Conservation (phyloP, 495 filamentous ascomycete genomes). For the Neurospora discreta region DNA sequence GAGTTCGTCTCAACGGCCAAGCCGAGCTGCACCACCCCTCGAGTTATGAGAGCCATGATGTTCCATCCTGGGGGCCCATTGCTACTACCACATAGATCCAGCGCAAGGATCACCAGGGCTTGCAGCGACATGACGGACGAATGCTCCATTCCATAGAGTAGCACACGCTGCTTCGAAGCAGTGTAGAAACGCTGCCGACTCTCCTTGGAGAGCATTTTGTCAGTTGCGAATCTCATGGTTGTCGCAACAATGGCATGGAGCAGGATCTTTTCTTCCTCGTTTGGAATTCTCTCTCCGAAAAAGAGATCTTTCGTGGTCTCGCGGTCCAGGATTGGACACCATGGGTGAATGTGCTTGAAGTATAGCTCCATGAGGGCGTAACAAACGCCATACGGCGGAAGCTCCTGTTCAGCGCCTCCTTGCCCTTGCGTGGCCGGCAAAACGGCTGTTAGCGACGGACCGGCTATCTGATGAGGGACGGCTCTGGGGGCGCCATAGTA, state of each 20-base stretch:
- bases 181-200: slow-evolving; percentile 63
- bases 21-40: slow-evolving; percentile 75
- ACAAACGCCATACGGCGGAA: slow-evolving; percentile 76
- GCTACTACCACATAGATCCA: slow-evolving; percentile 67
- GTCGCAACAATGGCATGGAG: slow-evolving; percentile 82
- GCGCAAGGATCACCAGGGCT: slow-evolving; percentile 69
- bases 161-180: slow-evolving; percentile 71
- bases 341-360: slow-evolving; percentile 84
- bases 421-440: slow-evolving; percentile 25
- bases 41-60: slow-evolving; percentile 72
- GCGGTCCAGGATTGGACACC: slow-evolving; percentile 81
- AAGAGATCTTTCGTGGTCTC: slow-evolving; percentile 67
- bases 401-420: slow-evolving; percentile 52
- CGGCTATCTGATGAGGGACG: not conserved
- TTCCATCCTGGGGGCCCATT: slow-evolving; percentile 87
- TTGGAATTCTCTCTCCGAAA: slow-evolving; percentile 64
- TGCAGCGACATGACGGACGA: slow-evolving; percentile 80
- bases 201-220: slow-evolving; percentile 57
- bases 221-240: slow-evolving; percentile 69
- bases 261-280: slow-evolving; percentile 71
- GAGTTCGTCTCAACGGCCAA: slow-evolving; percentile 71
- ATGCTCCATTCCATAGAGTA: slow-evolving; percentile 76
- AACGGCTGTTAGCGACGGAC: slow-evolving; percentile 31
- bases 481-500: slow-evolving; percentile 27
- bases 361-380: slow-evolving; percentile 76